phyloP scores from a whole-genome alignment of 2,329 filamentous ascomycete genomes.

The Epichloe hybrida region DNA sequence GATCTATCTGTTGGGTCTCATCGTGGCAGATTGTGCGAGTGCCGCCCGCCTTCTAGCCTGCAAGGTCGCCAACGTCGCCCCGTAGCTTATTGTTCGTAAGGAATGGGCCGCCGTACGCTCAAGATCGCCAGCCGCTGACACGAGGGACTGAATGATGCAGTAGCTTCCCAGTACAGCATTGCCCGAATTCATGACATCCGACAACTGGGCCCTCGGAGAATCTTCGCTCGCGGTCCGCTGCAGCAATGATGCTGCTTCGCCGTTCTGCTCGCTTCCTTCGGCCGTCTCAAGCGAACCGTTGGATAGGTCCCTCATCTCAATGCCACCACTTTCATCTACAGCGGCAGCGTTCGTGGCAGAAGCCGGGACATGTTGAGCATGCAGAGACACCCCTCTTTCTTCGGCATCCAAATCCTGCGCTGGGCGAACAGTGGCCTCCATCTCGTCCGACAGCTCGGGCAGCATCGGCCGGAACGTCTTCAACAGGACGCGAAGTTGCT shows the following conservation, averaged over 20 bases:
- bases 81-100: constrained; percentile 40
- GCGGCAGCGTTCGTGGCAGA: constrained; percentile 16
- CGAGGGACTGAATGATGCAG: constrained; percentile 36
- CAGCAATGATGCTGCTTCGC: constrained; percentile 14
- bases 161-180: constrained; percentile 41
- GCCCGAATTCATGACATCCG: constrained; percentile 39
- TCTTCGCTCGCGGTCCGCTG: constrained; percentile 15
- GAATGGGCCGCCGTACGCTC: constrained; percentile 36
- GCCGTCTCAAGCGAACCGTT: constrained; percentile 10
- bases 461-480: constrained; percentile 24
- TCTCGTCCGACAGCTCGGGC: constrained; percentile 16
- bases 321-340: constrained; percentile 25
- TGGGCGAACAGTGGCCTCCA: constrained; percentile 14
- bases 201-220: constrained; percentile 24
- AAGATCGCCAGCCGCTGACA: constrained; percentile 31
- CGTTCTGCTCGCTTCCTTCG: constrained; percentile 13
- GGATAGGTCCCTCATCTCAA: constrained; percentile 29
- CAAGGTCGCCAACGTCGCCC: constrained; percentile 38
- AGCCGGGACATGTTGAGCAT: constrained; percentile 6
- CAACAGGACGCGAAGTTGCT: constrained; percentile 38
- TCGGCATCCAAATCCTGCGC: constrained; percentile 42
- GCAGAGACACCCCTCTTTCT: constrained; percentile 34
- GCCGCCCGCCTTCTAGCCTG: constrained; percentile 29
- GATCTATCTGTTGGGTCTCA: constrained; percentile 9
- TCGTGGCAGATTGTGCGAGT: constrained; percentile 13